A percentile compares a stretch with the other conserved stretches of the same genome.
Conservation (phyloP, 371 early-diverging fungal species). For the Mucor piriformis region DNA sequence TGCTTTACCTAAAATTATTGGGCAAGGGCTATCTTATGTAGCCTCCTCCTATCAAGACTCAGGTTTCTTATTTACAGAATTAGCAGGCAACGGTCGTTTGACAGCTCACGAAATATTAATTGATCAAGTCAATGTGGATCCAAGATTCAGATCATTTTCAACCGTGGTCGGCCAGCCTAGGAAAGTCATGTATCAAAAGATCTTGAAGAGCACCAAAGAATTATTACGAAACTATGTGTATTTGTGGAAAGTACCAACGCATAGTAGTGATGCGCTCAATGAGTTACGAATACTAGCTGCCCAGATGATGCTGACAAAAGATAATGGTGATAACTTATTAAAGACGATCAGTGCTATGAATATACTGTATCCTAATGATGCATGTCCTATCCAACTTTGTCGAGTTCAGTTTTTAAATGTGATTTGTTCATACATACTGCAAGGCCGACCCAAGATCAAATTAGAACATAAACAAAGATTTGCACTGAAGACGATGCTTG, state of each 20-base stretch:
- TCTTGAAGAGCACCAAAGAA: conserved; percentile 3
- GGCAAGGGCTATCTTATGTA: conserved; percentile 36
- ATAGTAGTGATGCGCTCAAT: not conserved
- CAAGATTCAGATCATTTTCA: conserved; percentile 2
- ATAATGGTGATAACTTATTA: not conserved
- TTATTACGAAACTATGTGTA: conserved; percentile 7
- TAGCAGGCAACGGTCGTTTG: not conserved
- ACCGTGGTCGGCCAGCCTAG: not conserved
- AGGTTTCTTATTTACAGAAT: not conserved
- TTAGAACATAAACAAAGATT: not conserved
- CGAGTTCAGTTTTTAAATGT: conserved; percentile 18
- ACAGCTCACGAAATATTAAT: conserved; percentile 11
- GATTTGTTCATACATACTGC: conserved; percentile 11
- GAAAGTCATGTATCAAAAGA: not conserved
- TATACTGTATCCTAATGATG: conserved; percentile 12
- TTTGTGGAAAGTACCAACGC: conserved; percentile 1
- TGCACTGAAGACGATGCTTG: not conserved
- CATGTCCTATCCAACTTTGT: conserved; percentile 5
- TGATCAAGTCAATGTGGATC: conserved; percentile 14
- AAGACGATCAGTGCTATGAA: conserved; percentile 10
- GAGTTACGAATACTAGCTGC: conserved; percentile 7
- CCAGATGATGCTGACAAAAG: conserved; percentile 1
- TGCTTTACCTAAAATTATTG: conserved; percentile 21
- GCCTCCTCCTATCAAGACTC: conserved; percentile 26
- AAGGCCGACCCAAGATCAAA: conserved; percentile 1